These are phyloP conservation scores for Funneliformis geosporum DNA, from an alignment of 192 early-diverging fungal species.

Conservation along the genomic window DNA sequence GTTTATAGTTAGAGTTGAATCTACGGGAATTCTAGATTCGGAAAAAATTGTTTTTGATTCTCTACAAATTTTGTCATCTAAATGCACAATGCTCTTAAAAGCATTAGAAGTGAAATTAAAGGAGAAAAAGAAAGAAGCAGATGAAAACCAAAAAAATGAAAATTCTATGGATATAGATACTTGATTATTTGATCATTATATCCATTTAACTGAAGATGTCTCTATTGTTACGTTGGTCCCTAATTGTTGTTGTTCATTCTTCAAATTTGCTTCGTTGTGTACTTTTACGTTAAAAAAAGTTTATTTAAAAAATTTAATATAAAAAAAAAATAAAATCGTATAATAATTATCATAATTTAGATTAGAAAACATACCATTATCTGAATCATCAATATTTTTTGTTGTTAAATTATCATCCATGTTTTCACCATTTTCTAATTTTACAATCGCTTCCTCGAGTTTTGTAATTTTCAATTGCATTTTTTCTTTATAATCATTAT, in stretches of 20 bases:
- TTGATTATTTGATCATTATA: background rate
- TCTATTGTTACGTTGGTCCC: too few species aligned
- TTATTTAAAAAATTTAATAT: background rate
- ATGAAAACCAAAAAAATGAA: background rate
- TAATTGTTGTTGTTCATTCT: background rate
- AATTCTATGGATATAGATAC: background rate
- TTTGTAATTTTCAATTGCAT: background rate
- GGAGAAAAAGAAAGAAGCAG: background rate
- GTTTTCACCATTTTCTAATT: background rate
- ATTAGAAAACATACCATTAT: background rate
- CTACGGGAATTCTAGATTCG: conserved; percentile 78
- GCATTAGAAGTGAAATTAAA: conserved; percentile 46
- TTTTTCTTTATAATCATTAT: conserved; percentile 7
- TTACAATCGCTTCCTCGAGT: background rate
- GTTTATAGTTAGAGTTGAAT: conserved; percentile 77
- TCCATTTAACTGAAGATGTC: background rate
- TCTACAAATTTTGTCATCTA: conserved; percentile 77
- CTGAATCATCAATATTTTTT: background rate
- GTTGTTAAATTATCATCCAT: background rate
- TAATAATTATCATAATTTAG: too few species aligned
- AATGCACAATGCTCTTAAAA: conserved; percentile 69
- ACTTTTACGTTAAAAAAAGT: background rate
- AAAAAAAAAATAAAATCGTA: background rate
- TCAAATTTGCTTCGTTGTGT: background rate
- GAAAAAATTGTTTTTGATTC: conserved; percentile 77